Percentiles rank a stretch among this genome's conserved stretches.
phyloP scores from a whole-genome alignment of 306 rosid species.

The Sicyos baderoa region DNA sequence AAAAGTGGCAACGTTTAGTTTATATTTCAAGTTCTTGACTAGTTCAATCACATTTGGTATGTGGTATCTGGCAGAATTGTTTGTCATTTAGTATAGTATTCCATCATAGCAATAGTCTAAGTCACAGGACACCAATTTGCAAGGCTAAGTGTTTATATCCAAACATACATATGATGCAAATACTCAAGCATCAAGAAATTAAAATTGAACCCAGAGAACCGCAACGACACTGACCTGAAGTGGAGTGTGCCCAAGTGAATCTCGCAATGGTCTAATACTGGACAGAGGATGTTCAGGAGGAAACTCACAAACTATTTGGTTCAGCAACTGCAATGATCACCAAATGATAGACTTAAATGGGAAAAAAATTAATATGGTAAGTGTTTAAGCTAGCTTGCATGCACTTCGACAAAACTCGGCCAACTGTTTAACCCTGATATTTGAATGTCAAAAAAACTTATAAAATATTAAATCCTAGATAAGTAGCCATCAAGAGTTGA shows the following conservation, averaged over 20 bases:
- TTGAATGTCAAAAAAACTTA: no score
- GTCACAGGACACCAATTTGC: not conserved
- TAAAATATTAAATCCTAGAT: no score
- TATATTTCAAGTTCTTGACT: not conserved
- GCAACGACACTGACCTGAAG: conserved; percentile 54
- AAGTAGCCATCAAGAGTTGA: no score
- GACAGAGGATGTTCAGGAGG: conserved; percentile 88
- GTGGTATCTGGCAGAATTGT: not conserved
- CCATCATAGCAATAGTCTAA: not conserved
- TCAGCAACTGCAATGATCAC: conserved; percentile 62
- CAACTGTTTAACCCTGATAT: no score
- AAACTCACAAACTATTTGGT: conserved; percentile 89
- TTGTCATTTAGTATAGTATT: not conserved
- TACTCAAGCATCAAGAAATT: not conserved
- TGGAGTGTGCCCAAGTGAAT: conserved; percentile 98
- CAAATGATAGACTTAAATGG: conserved; percentile 12
- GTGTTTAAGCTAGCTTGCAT: no score
- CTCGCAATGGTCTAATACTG: conserved; percentile 59
- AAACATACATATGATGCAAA: not conserved
- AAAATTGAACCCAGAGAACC: not conserved
- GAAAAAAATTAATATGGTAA: not conserved
- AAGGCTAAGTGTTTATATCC: not conserved
- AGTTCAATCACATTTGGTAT: not conserved
- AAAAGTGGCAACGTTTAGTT: not conserved
- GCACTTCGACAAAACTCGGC: no score